Base-by-base conservation (phyloP, 108 stramenopile species). In the Nannochloropsis granulata region DNA sequence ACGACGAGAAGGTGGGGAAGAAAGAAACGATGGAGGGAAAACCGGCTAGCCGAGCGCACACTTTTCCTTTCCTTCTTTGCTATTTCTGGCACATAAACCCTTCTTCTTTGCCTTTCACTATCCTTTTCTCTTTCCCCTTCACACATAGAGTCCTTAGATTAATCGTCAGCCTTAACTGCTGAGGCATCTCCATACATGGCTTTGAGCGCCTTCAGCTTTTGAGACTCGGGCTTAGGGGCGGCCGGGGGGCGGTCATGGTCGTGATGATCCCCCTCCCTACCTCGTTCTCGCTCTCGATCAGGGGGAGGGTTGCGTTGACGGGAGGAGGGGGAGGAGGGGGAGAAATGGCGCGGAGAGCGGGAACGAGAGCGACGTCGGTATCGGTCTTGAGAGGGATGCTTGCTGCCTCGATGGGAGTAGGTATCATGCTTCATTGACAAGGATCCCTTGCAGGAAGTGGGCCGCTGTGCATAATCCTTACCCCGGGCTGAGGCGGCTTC, bases 351-450 rank as follows among this genome's bases (percentile, higher is more conserved):
- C 13, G 85, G 82, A 81, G 85, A 86, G 82, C 87, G 83, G 25
- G 89, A 88, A 13, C 89, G 45, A n/a, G 24, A 25, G 5, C 86
- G 45, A 23, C 83, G 56, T 1, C 44, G 24, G 13, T 43, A 8
- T 23, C 44, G 25, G 23, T 19, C 83, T 26, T 19, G 43, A 14
- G 23, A 81, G 43, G 82, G 82, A 14, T 8, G 85, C 78, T 85
- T 87, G 24, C 83, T 85, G 44, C 87, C 44, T 21, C 89, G 84
- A 44, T 80, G 85, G 26, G 87, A 88, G 85, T 89, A 90, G 10
- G 84, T 84, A 85, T 90, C 89, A 21, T 87, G 83, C 83, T 90
- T 88, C 46, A 90, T 43, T 42, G 88, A 89, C 83, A 90, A 88
- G 83, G 88, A 89, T 12, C 89, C 88, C 46, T 90, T 90, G 85